phyloP scores from a whole-genome alignment of 2,329 filamentous ascomycete genomes.

The Hypoxylon sp. region DNA sequence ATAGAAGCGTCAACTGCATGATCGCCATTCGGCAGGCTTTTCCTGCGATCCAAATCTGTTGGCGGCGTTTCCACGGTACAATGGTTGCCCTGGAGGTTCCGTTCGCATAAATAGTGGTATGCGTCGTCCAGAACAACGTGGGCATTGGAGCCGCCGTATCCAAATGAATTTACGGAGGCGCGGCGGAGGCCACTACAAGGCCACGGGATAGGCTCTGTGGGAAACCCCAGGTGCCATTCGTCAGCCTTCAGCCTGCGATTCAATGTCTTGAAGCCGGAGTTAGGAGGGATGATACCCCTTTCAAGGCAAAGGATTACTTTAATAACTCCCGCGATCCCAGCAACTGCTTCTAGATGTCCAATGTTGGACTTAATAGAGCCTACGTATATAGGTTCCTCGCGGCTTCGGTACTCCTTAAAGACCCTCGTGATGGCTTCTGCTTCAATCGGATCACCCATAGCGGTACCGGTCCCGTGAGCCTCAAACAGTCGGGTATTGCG shows the following conservation, averaged over 20 bases:
- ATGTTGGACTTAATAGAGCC: constrained; percentile 38
- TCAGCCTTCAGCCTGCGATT: constrained; percentile 52
- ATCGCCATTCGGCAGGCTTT: not conserved
- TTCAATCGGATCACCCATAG: constrained; percentile 34
- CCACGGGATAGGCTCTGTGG: not conserved
- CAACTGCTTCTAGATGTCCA: constrained; percentile 49
- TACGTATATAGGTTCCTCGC: not conserved
- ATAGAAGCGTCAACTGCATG: no score
- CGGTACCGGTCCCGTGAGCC: constrained; percentile 45
- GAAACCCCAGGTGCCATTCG: constrained; percentile 49
- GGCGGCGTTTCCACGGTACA: no score
- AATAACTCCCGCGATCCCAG: constrained; percentile 50
- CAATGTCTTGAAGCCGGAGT: constrained; percentile 48
- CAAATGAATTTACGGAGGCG: constrained; percentile 26
- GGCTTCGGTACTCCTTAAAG: constrained; percentile 45
- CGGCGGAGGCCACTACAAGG: not conserved
- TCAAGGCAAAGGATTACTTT: constrained; percentile 49
- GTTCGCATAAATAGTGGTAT: not conserved
- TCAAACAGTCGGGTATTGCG: constrained; percentile 43
- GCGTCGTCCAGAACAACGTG: constrained; percentile 19
- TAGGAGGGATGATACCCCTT: constrained; percentile 50
- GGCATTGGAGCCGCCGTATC: constrained; percentile 15
- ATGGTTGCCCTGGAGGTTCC: no score
- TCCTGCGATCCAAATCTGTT: not conserved
- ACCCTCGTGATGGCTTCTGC: constrained; percentile 44